Evolutionary conservation across 108 stramenopile species (phyloP).

Genomic region (Cyclotella choctawhatcheeana): DNA sequence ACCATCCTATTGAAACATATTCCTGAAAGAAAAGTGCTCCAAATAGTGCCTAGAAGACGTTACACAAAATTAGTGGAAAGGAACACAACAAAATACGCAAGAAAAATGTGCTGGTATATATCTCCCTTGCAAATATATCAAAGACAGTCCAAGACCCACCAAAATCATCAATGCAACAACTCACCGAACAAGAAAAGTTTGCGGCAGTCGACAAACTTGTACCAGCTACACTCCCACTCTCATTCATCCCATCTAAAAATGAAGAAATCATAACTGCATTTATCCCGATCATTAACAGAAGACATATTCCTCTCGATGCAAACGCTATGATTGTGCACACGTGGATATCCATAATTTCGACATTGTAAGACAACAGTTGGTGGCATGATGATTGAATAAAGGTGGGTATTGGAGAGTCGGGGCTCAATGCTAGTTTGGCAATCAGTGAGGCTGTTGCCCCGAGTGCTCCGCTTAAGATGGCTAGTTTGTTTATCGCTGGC

Average conservation of each 20-base stretch:
- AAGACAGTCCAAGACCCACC: not conserved
- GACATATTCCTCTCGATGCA: conserved; percentile 46
- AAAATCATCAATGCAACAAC: conserved; percentile 9
- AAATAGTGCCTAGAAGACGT: conserved; percentile 49
- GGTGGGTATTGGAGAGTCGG: conserved; percentile 42
- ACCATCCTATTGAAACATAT: conserved; percentile 43
- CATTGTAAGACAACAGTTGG: conserved; percentile 11
- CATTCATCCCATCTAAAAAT: conserved; percentile 81
- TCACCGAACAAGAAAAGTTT: conserved; percentile 66
- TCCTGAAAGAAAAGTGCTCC: conserved; percentile 50
- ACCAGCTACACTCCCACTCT: conserved; percentile 78
- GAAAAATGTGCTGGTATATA: not conserved
- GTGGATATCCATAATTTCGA: no score
- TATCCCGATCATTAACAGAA: conserved; percentile 61
- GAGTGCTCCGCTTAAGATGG: conserved; percentile 61
- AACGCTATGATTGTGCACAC: conserved; percentile 41
- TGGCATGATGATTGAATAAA: conserved; percentile 26
- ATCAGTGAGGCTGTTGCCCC: conserved; percentile 72
- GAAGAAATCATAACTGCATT: conserved; percentile 76
- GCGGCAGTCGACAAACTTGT: conserved; percentile 75
- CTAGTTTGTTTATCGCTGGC: conserved; percentile 44
- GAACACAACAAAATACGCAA: not conserved
- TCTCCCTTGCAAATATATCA: not conserved
- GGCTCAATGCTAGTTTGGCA: conserved; percentile 60
- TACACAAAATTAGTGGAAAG: no score